phyloP scores from a whole-genome alignment of 345 rosid genomes.

The Gossypium herbaceum region DNA sequence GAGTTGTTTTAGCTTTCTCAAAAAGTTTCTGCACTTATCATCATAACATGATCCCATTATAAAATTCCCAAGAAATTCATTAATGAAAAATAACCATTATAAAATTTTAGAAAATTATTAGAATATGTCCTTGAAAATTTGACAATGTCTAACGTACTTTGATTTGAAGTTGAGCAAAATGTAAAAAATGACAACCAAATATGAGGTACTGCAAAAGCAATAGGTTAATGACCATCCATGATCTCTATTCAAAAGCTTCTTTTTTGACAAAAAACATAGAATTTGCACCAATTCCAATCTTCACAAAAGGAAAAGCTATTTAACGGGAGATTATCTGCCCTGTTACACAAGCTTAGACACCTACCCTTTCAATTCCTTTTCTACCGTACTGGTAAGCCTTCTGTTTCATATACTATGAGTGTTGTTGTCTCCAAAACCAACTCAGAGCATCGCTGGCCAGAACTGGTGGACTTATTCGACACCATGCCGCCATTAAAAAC shows the following conservation, averaged over 20 bases:
- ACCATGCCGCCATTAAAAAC: not conserved
- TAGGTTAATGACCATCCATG: not conserved
- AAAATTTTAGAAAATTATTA: not conserved
- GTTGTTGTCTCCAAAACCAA: not conserved
- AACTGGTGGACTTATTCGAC: not conserved
- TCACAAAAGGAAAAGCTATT: not conserved
- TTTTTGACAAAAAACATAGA: not conserved
- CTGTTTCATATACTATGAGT: not conserved
- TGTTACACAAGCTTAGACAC: not conserved
- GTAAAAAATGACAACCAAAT: not conserved
- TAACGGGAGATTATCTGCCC: not conserved
- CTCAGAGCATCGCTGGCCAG: not conserved
- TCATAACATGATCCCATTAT: not conserved
- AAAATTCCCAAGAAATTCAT: no score
- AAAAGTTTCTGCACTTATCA: not conserved
- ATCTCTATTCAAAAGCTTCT: no score
- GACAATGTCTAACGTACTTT: not conserved
- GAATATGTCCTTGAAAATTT: not conserved
- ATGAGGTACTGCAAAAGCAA: not conserved
- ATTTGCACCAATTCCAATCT: not conserved
- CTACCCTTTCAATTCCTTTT: not conserved
- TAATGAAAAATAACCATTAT: not conserved
- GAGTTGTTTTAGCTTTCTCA: not conserved
- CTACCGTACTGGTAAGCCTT: no score
- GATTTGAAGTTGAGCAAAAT: not conserved